Evolutionary conservation across 352 stramenopile species (phyloP).

Genomic region (Phytophthora boehmeriae): DNA sequence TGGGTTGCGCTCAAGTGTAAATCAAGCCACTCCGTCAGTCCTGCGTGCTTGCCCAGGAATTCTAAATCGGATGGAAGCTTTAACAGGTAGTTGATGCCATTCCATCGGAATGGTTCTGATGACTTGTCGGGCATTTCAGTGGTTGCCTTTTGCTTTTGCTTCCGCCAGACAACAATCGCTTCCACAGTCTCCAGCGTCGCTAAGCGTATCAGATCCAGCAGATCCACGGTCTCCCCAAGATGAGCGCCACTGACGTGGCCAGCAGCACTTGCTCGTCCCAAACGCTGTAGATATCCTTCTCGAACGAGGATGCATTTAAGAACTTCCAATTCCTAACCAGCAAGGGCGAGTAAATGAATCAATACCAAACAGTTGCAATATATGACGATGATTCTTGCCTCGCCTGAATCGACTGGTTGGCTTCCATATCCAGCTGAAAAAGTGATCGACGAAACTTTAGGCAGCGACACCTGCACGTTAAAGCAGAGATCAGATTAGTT

Average conservation of each 20-base stretch:
- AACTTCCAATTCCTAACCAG: slow-evolving; percentile 79
- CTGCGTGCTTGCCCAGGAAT: slow-evolving; percentile 83
- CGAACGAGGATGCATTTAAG: slow-evolving; percentile 90
- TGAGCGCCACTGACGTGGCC: slow-evolving; percentile 56
- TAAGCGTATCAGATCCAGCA: slow-evolving; percentile 87
- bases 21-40: slow-evolving; percentile 85
- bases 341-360: not conserved
- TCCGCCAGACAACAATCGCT: slow-evolving; percentile 75
- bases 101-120: slow-evolving; percentile 80
- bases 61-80: slow-evolving; percentile 91
- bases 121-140: not conserved
- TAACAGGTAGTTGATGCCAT: slow-evolving; percentile 92
- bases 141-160: slow-evolving; percentile 32
- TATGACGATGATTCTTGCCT: slow-evolving; percentile 33
- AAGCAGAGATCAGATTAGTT: not conserved
- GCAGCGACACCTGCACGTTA: slow-evolving; percentile 32
- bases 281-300: slow-evolving; percentile 87
- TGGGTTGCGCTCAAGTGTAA: slow-evolving; percentile 85
- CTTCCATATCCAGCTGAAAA: slow-evolving; percentile 31
- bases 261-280: slow-evolving; percentile 50
- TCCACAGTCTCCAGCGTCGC: slow-evolving; percentile 91
- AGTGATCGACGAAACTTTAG: slow-evolving; percentile 44
- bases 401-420: slow-evolving; percentile 51
- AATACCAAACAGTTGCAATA: not conserved
- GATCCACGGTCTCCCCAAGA: slow-evolving; percentile 73